Evolutionary conservation across 805 yeast species (phyloP).

Genomic region (Suhomyces prunicola): DNA sequence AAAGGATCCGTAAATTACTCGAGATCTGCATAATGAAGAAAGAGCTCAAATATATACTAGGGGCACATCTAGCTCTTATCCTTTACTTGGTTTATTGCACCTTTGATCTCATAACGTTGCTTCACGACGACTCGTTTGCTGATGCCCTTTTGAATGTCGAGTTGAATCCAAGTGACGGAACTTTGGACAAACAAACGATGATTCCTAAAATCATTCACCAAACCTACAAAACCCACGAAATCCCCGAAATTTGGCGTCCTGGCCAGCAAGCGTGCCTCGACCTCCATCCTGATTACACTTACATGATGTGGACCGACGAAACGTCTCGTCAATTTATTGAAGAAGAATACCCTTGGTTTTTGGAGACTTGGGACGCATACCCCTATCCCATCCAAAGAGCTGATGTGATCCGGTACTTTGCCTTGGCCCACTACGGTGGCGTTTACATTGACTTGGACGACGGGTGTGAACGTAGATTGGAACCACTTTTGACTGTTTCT

Average conservation of each 20-base stretch:
- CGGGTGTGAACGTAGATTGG: slow-evolving; percentile 76
- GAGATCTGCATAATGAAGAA: slow-evolving; percentile 43
- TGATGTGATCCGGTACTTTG: slow-evolving; percentile 86
- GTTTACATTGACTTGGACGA: slow-evolving; percentile 88
- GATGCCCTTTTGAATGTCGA: slow-evolving; percentile 66
- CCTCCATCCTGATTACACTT: slow-evolving; percentile 83
- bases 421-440: slow-evolving; percentile 81
- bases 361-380: slow-evolving; percentile 72
- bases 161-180: slow-evolving; percentile 51
- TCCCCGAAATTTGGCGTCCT: slow-evolving; percentile 78
- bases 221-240: slow-evolving; percentile 74
- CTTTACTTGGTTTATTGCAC: slow-evolving; percentile 57
- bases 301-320: slow-evolving; percentile 87
- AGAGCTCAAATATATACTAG: slow-evolving; percentile 59
- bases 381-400: slow-evolving; percentile 84
- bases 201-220: slow-evolving; percentile 93
- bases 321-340: slow-evolving; percentile 75
- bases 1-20: too few species aligned
- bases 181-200: slow-evolving; percentile 45
- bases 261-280: slow-evolving; percentile 77
- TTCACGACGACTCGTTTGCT: slow-evolving; percentile 66
- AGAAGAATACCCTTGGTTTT: slow-evolving; percentile 83
- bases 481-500: slow-evolving; percentile 76
- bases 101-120: slow-evolving; percentile 67
- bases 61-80: slow-evolving; percentile 56